These are phyloP conservation scores for Fagus crenata DNA, from an alignment of 306 rosid genomes.

Conservation along the genomic window DNA sequence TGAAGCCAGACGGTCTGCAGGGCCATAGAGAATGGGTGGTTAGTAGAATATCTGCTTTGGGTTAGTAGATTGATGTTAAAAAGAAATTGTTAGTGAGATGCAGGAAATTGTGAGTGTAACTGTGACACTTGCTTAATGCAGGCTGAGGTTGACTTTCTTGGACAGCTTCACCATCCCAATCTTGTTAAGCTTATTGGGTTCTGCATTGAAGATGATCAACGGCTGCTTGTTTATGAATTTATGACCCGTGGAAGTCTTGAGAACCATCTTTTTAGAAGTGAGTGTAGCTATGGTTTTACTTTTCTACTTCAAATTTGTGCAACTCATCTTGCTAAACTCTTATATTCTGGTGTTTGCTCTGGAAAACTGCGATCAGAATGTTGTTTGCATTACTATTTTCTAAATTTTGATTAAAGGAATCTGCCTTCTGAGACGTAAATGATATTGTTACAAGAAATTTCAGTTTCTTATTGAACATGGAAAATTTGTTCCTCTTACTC, in stretches of 20 bases:
- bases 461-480: not conserved
- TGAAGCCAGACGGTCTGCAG: slow-evolving; percentile 94
- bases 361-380: not conserved
- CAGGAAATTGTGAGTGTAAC: slow-evolving; percentile 37
- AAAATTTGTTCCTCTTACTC: not conserved
- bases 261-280: slow-evolving; percentile 95
- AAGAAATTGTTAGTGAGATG: slow-evolving; percentile 32
- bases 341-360: not conserved
- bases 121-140: slow-evolving; percentile 44
- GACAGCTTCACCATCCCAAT: slow-evolving; percentile 97
- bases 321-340: slow-evolving; percentile 5
- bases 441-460: not conserved
- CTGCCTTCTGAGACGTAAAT: not conserved
- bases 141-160: slow-evolving; percentile 97
- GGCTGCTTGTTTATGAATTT: slow-evolving; percentile 89
- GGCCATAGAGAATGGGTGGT: slow-evolving; percentile 99
- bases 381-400: not conserved
- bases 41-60: slow-evolving; percentile 79
- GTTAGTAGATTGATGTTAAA: slow-evolving; percentile 59
- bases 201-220: slow-evolving; percentile 89
- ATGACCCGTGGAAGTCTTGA: slow-evolving; percentile 98
- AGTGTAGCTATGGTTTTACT: slow-evolving; percentile 34
- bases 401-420: not conserved
- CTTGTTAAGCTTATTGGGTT: slow-evolving; percentile 93
- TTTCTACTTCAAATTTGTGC: not conserved